Evolutionary conservation across 2,329 filamentous ascomycete species (phyloP).

Genomic region (Aspergillus unguis): DNA sequence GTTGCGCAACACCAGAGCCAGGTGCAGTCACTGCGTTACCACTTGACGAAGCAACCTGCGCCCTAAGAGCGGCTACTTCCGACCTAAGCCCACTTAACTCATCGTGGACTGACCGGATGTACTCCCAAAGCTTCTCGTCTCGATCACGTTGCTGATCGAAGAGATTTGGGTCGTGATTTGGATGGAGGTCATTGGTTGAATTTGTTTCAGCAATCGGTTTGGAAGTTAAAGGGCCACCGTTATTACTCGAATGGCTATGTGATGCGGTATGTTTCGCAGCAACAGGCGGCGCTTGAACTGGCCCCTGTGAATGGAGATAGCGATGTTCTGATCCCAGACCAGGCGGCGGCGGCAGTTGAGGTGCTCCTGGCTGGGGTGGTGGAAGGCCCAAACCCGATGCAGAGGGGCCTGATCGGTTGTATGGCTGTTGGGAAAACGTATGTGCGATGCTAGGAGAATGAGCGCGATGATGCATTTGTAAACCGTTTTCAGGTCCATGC

Average conservation of each 20-base stretch:
- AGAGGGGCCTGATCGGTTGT: conserved; percentile 23
- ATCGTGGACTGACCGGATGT: conserved; percentile 43
- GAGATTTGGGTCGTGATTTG: conserved; percentile 23
- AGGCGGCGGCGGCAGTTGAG: conserved; percentile 45
- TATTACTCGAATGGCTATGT: conserved; percentile 35
- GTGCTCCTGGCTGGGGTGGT: conserved; percentile 37
- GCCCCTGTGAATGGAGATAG: conserved; percentile 39
- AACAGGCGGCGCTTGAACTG: conserved; percentile 31
- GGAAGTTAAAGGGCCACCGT: conserved; percentile 25
- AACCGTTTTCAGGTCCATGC: conserved; percentile 32
- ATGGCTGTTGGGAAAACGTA: conserved; percentile 40
- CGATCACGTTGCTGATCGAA: conserved; percentile 32
- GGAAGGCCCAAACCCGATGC: conserved; percentile 33
- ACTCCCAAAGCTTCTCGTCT: conserved; percentile 43
- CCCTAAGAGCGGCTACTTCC: conserved; percentile 41
- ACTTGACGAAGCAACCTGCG: conserved; percentile 37
- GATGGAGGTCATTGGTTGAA: conserved; percentile 21
- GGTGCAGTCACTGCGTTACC: conserved; percentile 21
- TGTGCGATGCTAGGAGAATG: conserved; percentile 44
- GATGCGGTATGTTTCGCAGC: conserved; percentile 36
- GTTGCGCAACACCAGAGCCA: conserved; percentile 14
- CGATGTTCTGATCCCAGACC: conserved; percentile 43
- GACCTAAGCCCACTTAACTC: conserved; percentile 40
- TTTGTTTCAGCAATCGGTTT: conserved; percentile 28
- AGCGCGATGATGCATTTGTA: conserved; percentile 38